Base-by-base conservation (phyloP, 164 flowering plant species). In the Paratinospora sagittata region DNA sequence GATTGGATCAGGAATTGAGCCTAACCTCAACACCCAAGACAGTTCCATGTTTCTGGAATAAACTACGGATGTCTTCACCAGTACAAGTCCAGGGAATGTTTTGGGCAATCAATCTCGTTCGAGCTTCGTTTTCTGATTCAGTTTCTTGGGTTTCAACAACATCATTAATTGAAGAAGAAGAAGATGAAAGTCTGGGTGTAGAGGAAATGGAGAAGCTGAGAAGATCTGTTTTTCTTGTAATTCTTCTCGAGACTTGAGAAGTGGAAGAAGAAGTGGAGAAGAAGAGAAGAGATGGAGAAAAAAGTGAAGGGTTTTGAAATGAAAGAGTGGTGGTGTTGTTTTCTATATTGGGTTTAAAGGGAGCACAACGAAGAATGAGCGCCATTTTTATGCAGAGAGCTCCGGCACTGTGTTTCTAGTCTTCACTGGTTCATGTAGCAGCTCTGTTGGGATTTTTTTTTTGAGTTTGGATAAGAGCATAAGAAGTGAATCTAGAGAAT, bases 31-130 rank as follows among this genome's bases (percentile, higher is more conserved):
- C 84, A 65, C 87, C 88, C 3, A 73, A 49, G 26, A 92, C 97
- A 0, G 87, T 85, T 16, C 97, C 97, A 66, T 83, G 66, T 63
- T 86, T 87, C 81, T 88, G 82, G 71, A 92, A 90, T 63, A 90
- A 73, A 37, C 81, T 68, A 3, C 86, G 85, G 67, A 90, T 81
- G 68, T 90, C 97, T 23, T 86, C 90, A 17, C 75, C 68, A 1
- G 88, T 85, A 65, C 78, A 82, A 65, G 82, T 75, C 97, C 97
- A 92, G 11, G 97, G 96, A 14, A 90, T 77, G 77, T 92, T 92
- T 80, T 85, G 88, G 13, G 90, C 97, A 66, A 87, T 69, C 79
- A 90, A 65, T 78, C 91, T 85, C 6, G 81, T 84, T 13, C 67
- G 72, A 8, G 82, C 74, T 63, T 72, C 77, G n/a, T 58, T 80